Base-by-base conservation (phyloP, 495 filamentous ascomycete genomes). In the Choiromyces venosus region DNA sequence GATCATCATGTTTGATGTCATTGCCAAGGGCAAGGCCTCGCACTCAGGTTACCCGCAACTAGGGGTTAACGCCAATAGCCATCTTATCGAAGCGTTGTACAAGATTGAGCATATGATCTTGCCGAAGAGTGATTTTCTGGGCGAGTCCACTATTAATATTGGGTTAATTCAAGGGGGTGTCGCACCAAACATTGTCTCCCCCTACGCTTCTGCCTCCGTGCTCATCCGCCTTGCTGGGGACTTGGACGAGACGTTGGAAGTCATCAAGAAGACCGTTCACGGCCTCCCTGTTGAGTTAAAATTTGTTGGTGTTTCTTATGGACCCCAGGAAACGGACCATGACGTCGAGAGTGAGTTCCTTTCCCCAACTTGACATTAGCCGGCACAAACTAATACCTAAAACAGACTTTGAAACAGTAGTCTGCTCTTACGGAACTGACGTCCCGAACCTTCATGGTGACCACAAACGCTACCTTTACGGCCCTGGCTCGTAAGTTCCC, bases 391-490 rank as follows among this genome's bases (percentile, higher is more conserved):
- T 71, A n/a, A 75, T 35, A 61, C n/a, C 21, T 44, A 64, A 29
- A 73, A 25, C 36, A 87, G 87, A 92, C 0, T 97, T 97, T 73
- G 87, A 93, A 39, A 89, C 88, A 0, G 89, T 88, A 16, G 88
- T 91, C 0, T 92, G 92, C 4, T 96, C 96, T 74, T 98, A 97
- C 80, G 94, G 94, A 5, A 98, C 94, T 14, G 94, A 98, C 82
- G 89, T 97, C 40, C 91, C 92, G 1, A 89, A 92, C 72, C 80
- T 98, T 64, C 75, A 88, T 29, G 88, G 89, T 9, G 85, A 89
- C 38, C 91, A 94, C 67, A 91, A 90, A 82, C 87, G 89, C 69
- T 98, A 97, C 82, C 84, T 97, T 52, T 98, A 93, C 83, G 94
- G 93, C 0, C 93, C 92, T 0, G 94, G 94, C 0, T 91, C 85